Evolutionary conservation across 805 yeast species (phyloP), one percentile per base, ranked within the genome.

Genomic region (Torulaspora microellipsoides): DNA sequence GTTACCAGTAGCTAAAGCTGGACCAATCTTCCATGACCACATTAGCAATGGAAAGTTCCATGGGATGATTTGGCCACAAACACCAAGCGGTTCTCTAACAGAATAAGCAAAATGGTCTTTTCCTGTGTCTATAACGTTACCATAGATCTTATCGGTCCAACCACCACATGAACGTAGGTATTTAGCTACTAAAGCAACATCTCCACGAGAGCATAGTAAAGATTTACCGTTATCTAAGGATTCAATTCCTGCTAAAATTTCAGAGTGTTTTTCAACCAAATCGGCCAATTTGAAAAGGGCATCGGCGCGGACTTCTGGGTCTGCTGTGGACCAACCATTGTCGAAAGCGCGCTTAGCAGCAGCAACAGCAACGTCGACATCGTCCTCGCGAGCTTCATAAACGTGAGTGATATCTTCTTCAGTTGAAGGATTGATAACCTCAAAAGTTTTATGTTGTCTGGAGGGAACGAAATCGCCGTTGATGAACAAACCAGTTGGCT

Each of bases 21-120:
- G 95, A 49, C 88, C 90, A 52, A 87, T 71, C 60, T 86, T 86
- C 88, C 95, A 87, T 36, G 91, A 75, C 72, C 85, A 79, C 83
- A 86, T 84, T 70, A 87, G 75, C 60, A 86, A 72, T 53, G 96
- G 96, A 78, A 87, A 87, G 71, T 87, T 87, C 95, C 95, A 87
- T 56, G 96, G 95, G 59, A 85, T 86, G 56, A 87, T 83, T 64
- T 85, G 88, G 49, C 93, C 89, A 68, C 90, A 83, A 42, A 86
- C 95, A 65, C 95, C 95, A 54, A 84, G 71, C 49, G 96, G 95
- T 69, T 86, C 95, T 65, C 82, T 78, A 64, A 77, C 74, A 43
- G 85, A 76, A 67, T 80, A 81, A 53, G 73, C 75, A 60, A 83
- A 76, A 64, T 83, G 81, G 42, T 76, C 63, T 47, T 69, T 64